Percentiles rank a stretch among this genome's conserved stretches.
phyloP scores from a whole-genome alignment of 352 stramenopile genomes.

The Phytophthora meadii region DNA sequence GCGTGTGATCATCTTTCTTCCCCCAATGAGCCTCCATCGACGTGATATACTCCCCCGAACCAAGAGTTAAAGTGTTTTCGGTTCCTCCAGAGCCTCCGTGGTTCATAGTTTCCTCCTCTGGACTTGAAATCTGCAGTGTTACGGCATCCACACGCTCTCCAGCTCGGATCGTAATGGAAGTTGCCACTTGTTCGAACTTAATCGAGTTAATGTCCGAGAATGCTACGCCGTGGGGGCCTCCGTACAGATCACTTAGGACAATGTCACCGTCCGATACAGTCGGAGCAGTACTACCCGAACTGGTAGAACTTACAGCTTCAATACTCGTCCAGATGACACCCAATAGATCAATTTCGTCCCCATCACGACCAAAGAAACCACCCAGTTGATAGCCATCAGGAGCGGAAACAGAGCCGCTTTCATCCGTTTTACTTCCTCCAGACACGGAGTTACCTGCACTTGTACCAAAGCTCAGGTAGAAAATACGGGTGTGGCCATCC shows the following conservation, averaged over 20 bases:
- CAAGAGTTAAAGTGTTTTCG: constrained; percentile 23
- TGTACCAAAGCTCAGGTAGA: constrained; percentile 25
- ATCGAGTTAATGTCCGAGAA: constrained; percentile 33
- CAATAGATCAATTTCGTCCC: constrained; percentile 30
- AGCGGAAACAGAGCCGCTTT: constrained; percentile 16
- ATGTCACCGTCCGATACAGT: constrained; percentile 23
- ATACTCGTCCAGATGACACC: constrained; percentile 34
- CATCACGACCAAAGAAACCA: constrained; percentile 33
- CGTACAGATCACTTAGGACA: constrained; percentile 22
- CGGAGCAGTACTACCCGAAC: background rate
- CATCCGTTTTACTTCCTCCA: constrained; percentile 19
- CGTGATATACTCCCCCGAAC: constrained; percentile 27
- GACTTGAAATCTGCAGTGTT: constrained; percentile 19
- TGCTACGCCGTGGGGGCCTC: constrained; percentile 24
- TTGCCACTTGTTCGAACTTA: constrained; percentile 22
- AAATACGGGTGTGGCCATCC: constrained; percentile 22
- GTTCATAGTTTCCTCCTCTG: constrained; percentile 22
- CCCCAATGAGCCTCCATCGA: constrained; percentile 36
- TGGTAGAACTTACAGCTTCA: constrained; percentile 1
- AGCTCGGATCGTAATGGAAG: constrained; percentile 25
- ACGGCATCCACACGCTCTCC: constrained; percentile 25
- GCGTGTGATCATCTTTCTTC: constrained; percentile 31
- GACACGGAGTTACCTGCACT: constrained; percentile 27
- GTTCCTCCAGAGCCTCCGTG: constrained; percentile 24
- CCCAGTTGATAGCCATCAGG: constrained; percentile 28